Evolutionary conservation across 805 yeast species (phyloP).

Genomic region (Metschnikowia sp.): DNA sequence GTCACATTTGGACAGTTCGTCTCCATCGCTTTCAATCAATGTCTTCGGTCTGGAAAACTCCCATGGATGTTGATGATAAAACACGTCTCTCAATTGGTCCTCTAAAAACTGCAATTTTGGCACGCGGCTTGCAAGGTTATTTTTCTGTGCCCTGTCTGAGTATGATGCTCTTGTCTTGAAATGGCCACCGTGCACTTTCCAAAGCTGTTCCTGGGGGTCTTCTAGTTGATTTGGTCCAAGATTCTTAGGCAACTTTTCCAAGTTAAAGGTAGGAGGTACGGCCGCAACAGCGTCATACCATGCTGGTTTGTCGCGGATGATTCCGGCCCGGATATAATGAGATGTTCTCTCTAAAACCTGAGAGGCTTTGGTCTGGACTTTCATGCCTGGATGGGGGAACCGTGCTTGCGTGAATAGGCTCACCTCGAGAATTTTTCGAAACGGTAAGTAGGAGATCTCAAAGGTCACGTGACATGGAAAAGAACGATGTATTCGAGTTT

Average conservation of each 20-base stretch:
- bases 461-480: slow-evolving; percentile 5
- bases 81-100: slow-evolving; percentile 77
- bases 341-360: slow-evolving; percentile 80
- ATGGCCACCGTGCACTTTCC: slow-evolving; percentile 17
- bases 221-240: slow-evolving; percentile 24
- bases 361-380: slow-evolving; percentile 66
- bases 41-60: slow-evolving; percentile 88
- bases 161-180: slow-evolving; percentile 48
- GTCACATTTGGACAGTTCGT: slow-evolving; percentile 54
- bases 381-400: slow-evolving; percentile 38
- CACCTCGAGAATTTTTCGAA: slow-evolving; percentile 9
- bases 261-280: slow-evolving; percentile 72
- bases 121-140: slow-evolving; percentile 43
- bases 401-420: neutral
- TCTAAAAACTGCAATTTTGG: slow-evolving; percentile 59
- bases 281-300: slow-evolving; percentile 87
- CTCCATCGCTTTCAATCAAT: slow-evolving; percentile 71
- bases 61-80: slow-evolving; percentile 97
- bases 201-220: slow-evolving; percentile 26
- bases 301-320: slow-evolving; percentile 70
- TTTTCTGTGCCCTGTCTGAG: slow-evolving; percentile 34
- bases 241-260: slow-evolving; percentile 44
- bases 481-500: neutral
- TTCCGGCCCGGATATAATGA: slow-evolving; percentile 65
- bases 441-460: neutral